Conservation (phyloP, 2,329 filamentous ascomycete species). For the Pestalotiopsis fici region DNA sequence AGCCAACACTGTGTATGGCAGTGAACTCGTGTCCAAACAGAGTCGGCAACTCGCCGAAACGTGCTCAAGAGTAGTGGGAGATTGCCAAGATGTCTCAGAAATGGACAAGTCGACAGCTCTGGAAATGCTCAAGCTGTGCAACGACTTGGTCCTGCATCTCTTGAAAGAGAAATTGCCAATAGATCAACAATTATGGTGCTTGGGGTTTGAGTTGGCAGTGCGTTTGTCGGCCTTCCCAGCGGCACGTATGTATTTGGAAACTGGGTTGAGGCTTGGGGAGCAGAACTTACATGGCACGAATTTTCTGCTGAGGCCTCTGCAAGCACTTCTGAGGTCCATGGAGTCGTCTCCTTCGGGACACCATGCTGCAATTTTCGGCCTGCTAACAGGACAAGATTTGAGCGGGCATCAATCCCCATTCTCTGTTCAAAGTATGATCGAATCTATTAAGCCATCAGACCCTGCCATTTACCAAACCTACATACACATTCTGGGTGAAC, state of each 20-base stretch:
- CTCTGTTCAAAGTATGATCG: background rate
- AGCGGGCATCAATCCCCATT: slow-evolving; percentile 10
- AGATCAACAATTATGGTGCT: slow-evolving; percentile 26
- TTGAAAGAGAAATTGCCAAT: slow-evolving; percentile 22
- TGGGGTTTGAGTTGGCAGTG: slow-evolving; percentile 30
- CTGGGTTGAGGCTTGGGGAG: background rate
- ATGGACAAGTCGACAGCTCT: background rate
- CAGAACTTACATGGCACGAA: background rate
- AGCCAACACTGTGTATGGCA: background rate
- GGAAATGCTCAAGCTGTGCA: slow-evolving; percentile 36
- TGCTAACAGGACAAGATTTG: slow-evolving; percentile 23
- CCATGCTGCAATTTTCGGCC: slow-evolving; percentile 16
- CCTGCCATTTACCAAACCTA: background rate
- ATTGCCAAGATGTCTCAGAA: background rate
- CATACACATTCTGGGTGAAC: slow-evolving; percentile 22
- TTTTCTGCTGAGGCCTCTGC: background rate
- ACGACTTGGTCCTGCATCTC: slow-evolving; percentile 39
- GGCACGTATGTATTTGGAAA: slow-evolving; percentile 18
- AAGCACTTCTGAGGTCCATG: background rate
- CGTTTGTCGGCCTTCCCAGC: slow-evolving; percentile 15
- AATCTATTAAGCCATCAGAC: background rate
- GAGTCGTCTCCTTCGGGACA: background rate
- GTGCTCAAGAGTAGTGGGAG: background rate
- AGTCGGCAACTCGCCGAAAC: background rate
- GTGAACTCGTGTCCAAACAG: slow-evolving; percentile 9